A percentile compares a stretch with the other conserved stretches of the same genome.
Evolutionary conservation across 139 green algal genomes (phyloP).

Genomic region (Dunaliella primolecta): DNA sequence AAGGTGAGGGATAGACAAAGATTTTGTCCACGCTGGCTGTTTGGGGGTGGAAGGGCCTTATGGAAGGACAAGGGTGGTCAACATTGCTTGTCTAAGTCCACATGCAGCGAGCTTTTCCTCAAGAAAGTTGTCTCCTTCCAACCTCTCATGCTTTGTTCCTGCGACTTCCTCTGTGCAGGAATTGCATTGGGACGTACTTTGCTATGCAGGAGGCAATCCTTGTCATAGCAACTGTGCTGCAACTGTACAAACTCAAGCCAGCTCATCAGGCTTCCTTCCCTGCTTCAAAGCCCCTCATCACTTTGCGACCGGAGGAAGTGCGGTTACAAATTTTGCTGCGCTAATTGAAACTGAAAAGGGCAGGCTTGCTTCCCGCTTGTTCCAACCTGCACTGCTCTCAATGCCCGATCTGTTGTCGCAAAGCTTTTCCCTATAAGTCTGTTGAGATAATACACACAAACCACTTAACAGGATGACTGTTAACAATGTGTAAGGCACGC

Average conservation of each 20-base stretch:
- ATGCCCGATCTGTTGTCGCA: too few species aligned
- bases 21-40: neutral
- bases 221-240: slow-evolving; percentile 63
- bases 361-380: too few species aligned
- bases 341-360: too few species aligned
- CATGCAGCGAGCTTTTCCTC: neutral
- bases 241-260: slow-evolving; percentile 49
- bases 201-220: slow-evolving; percentile 86
- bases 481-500: too few species aligned
- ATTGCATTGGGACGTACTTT: slow-evolving; percentile 89
- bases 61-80: neutral
- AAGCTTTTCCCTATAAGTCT: too few species aligned
- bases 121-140: too few species aligned
- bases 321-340: too few species aligned
- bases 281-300: slow-evolving; percentile 63
- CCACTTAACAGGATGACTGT: too few species aligned
- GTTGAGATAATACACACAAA: too few species aligned
- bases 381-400: too few species aligned
- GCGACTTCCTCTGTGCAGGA: slow-evolving; percentile 25
- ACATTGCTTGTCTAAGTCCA: neutral
- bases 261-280: slow-evolving; percentile 34
- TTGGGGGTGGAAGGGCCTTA: neutral
- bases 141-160: neutral
- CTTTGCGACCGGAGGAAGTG: slow-evolving; percentile 60
- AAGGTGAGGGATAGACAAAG: neutral